Base-by-base conservation (phyloP, 352 stramenopile species). In the Globisporangium recalcitrans region DNA sequence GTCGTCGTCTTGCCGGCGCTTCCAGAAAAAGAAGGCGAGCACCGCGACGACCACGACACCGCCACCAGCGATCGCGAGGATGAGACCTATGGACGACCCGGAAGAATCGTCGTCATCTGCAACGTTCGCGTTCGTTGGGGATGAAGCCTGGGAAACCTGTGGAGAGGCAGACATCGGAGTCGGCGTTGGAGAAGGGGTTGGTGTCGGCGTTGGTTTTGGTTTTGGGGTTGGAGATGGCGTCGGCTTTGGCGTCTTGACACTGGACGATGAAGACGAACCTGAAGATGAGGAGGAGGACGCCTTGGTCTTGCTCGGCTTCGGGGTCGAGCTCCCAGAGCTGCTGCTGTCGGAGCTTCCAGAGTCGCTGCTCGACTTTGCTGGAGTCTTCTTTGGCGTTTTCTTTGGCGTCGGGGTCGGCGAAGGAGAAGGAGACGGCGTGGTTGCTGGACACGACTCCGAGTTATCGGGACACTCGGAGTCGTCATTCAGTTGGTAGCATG, bases 1-100 rank as follows among this genome's bases (percentile, higher is more conserved):
- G n/a, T 87, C 79, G 24, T 87, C 79, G 38, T 85, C 78, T 32
- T 74, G 68, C 11, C 73, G 71, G 57, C 75, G 73, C 59, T 81
- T 86, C 74, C 74, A 89, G 31, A 87, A 61, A 26, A 87, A 77
- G 62, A 91, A 85, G 16, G 59, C 81, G 24, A 81, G 64, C 10
- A 83, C 68, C 13, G 77, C 79, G 22, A 85, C 62, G 19, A 82
- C 74, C 9, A 74, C 67, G 6, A 70, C 62, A 6, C 67, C 72
- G 22, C 70, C 77, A 26, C 46, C 69, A 14, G 70, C 67, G 55
- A 87, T 78, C 32, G 75, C 78, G 26, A 85, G 54, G 57, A 90
- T 82, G 47, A 88, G 44, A n/a, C 71, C 68, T 36, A 75, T 48
- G 52, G 77, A 77, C 34, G 52, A 74, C 44, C 64, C 69, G 16